Percentiles rank a stretch among this genome's conserved stretches.
These are phyloP conservation scores for Coemansia sp. DNA, from an alignment of 192 early-diverging fungal species.

Conservation along the genomic window DNA sequence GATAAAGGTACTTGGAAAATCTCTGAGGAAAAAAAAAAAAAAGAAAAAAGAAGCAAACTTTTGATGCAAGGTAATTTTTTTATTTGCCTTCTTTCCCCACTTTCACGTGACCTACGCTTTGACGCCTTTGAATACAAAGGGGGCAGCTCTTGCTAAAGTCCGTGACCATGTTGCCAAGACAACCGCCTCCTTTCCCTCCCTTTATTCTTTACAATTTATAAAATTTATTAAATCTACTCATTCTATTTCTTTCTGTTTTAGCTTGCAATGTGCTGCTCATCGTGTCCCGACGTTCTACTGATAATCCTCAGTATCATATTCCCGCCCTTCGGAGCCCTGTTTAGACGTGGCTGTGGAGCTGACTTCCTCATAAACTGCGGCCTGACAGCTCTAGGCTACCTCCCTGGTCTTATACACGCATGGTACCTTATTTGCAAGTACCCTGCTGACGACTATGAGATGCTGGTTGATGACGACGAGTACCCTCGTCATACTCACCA, in stretches of 20 bases:
- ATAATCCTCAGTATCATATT: conserved; percentile 57
- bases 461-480: conserved; percentile 51
- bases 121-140: too few species aligned
- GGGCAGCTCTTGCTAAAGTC: too few species aligned
- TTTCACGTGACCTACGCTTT: too few species aligned
- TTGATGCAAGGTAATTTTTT: too few species aligned
- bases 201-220: neutral
- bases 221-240: neutral
- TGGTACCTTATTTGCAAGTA: conserved; percentile 69
- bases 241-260: neutral
- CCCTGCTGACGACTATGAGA: conserved; percentile 51
- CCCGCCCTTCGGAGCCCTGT: conserved; percentile 67
- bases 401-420: conserved; percentile 74
- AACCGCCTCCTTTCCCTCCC: neutral
- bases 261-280: conserved; percentile 39
- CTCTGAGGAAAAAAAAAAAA: neutral
- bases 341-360: conserved; percentile 63
- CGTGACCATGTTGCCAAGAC: neutral
- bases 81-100: too few species aligned
- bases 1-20: neutral
- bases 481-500: conserved; percentile 37
- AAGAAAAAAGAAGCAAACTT: neutral
- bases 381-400: conserved; percentile 70
- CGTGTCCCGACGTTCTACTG: conserved; percentile 50
- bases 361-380: conserved; percentile 75